Base-by-base conservation (phyloP, 306 rosid species). In the Lathyrus aphaca region DNA sequence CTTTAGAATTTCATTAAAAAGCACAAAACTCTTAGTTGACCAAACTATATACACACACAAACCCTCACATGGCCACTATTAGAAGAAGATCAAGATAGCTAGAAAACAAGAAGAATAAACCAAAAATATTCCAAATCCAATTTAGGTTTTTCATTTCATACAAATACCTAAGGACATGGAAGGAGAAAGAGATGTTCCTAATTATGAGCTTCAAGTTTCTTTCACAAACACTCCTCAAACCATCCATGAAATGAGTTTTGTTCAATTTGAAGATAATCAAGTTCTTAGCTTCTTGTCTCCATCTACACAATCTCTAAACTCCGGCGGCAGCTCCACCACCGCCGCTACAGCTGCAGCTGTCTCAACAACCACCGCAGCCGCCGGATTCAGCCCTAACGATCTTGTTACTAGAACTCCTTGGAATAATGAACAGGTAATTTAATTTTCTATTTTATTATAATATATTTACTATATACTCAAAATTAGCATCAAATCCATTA, bases 221-320 rank as follows among this genome's bases (percentile, higher is more conserved):
- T 89, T 89, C 85, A 73, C 96, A 42, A 80, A 69, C 60, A 76
- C 78, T 21, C 82, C 83, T 25, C 86, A 78, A 61, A 70, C 81
- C 51, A 84, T 83, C 71, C 88, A 83, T 3, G 87, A 90, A 38
- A 79, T 93, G 88, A 90, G 92, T 15, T 93, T 88, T 68, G 90
- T 83, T 13, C 97, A 90, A 42, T 90, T 90, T 53, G 90, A 90
- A 72, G 90, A 86, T 70, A 86, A 77, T 68, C 94, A 90, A 11
- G 90, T 90, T 5, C 86, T 90, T 71, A 90, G 97, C 76, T 93
- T 93, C 85, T 73, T 93, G 74, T 79, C 90, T 4, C 88, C 96
- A 3, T 73, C 84, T 1, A 13, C 73, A 4, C 86, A 81, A 57
- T 73, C 69, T 3, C 72, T 51, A 61, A 75, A 25, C 48, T 32